Base-by-base conservation (phyloP, 805 yeast genomes). In the Candida montana region DNA sequence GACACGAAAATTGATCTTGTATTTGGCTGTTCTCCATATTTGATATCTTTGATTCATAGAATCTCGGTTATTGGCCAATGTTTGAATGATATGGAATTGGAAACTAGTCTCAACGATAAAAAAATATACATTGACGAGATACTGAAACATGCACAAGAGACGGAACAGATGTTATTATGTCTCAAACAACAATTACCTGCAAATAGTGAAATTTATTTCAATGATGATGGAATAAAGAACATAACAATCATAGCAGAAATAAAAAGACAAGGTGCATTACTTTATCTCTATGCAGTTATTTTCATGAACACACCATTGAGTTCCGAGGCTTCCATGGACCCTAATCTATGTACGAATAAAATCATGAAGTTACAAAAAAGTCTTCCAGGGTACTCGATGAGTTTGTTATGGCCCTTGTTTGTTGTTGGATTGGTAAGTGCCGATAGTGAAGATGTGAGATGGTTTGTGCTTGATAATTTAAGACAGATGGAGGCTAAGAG, bases 321-420 rank as follows among this genome's bases (percentile, higher is more conserved):
- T 13, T 41, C 44, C 7, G 44, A 44, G 8, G 45, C 50, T n/a
- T 37, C 46, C 7, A 24, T 43, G 8, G 47, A 49, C 9, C 48
- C 56, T 7, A 44, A 49, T 27, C 31, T 33, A 3, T 48, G 50
- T 28, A 50, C 61, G 5, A 35, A 35, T 17, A 49, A 44, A 44
- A 57, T 63, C 6, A 57, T 60, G 35, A 37, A 35, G 13, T 43
- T 63, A 4, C 52, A 52, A 15, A 24, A 24, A 16, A 44, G 40
- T 3, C 54, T 60, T 12, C 68, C 66, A 3, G 61, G 51, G 20
- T 48, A 55, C 20, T 61, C 59, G 32, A 64, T 65, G 61, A 59
- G 72, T 1, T 42, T 68, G 13, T 46, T 67, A 2, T 68, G 74
- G 74, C 68, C 74, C 1, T 38, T 67, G 4, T 68, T 68, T 46